These are phyloP conservation scores for Tolypocladium nubicola DNA, from an alignment of 2,329 filamentous ascomycete species.

Conservation along the genomic window DNA sequence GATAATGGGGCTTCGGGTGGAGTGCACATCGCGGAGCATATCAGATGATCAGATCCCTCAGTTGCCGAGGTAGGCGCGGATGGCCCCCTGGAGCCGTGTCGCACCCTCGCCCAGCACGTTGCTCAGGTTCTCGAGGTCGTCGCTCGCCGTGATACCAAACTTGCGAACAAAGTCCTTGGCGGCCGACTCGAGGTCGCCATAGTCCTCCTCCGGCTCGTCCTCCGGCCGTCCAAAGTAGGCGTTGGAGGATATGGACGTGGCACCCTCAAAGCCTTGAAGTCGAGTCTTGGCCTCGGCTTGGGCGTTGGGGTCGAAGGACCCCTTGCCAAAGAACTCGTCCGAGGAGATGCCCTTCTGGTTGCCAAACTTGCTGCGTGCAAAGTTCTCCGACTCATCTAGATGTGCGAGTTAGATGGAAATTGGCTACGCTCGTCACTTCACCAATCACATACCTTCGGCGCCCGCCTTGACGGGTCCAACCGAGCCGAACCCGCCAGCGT, in stretches of 20 bases:
- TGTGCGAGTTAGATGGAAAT: background rate
- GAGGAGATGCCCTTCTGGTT: conserved; percentile 92
- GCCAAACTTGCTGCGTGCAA: conserved; percentile 82
- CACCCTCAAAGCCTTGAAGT: conserved; percentile 86
- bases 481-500: conserved; percentile 78
- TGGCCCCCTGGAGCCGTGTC: conserved; percentile 67
- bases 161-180: conserved; percentile 94
- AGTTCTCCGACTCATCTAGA: conserved; percentile 65
- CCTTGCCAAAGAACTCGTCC: conserved; percentile 96
- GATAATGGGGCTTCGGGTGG: background rate
- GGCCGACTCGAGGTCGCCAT: conserved; percentile 83
- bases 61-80: conserved; percentile 53
- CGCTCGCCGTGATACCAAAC: conserved; percentile 90
- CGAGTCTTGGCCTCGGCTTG: conserved; percentile 80
- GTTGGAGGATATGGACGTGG: conserved; percentile 86
- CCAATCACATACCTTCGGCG: conserved; percentile 46
- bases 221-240: conserved; percentile 95
- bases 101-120: conserved; percentile 79
- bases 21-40: background rate
- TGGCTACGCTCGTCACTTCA: too few species aligned
- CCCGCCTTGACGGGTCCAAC: conserved; percentile 64
- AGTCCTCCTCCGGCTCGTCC: conserved; percentile 68
- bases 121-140: conserved; percentile 87
- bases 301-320: conserved; percentile 67
- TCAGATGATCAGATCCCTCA: conserved; percentile 19